A percentile compares a stretch with the other conserved stretches of the same genome.
phyloP scores from a whole-genome alignment of 306 rosid genomes.

The Citrullus mucosospermus region DNA sequence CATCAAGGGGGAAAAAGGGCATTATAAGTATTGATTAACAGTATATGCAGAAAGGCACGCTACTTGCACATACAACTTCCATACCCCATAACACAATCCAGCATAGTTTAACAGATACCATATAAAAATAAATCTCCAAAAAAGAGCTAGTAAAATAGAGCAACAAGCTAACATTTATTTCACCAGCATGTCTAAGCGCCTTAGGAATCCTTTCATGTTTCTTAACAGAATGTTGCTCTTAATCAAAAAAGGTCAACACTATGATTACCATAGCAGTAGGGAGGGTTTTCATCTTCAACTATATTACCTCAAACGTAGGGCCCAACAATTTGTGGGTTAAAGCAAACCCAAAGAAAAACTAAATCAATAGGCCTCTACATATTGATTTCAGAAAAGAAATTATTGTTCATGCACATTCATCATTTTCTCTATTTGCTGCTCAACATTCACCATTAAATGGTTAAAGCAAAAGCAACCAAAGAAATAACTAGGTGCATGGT shows the following conservation, averaged over 20 bases:
- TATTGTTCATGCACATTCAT: neutral
- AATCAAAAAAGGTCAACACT: no score
- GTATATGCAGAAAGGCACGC: neutral
- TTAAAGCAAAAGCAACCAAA: neutral
- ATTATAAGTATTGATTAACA: neutral
- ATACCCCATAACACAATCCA: neutral
- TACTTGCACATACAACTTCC: neutral
- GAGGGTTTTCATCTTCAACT: neutral
- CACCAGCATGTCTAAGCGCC: neutral
- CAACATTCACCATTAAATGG: neutral
- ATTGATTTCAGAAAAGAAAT: neutral
- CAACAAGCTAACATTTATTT: neutral
- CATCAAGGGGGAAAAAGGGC: constrained; percentile 13
- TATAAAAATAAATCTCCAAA: neutral
- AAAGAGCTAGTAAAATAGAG: neutral
- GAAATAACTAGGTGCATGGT: neutral
- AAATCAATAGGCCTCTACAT: neutral
- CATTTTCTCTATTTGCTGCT: neutral
- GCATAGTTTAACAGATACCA: neutral
- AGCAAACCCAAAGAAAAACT: neutral
- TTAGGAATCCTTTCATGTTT: neutral
- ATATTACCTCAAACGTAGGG: neutral
- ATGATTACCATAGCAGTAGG: neutral
- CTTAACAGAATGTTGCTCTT: neutral
- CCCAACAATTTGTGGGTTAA: neutral